phyloP scores from a whole-genome alignment of 2,329 filamentous ascomycete genomes.

The Colletotrichum plurivorum region DNA sequence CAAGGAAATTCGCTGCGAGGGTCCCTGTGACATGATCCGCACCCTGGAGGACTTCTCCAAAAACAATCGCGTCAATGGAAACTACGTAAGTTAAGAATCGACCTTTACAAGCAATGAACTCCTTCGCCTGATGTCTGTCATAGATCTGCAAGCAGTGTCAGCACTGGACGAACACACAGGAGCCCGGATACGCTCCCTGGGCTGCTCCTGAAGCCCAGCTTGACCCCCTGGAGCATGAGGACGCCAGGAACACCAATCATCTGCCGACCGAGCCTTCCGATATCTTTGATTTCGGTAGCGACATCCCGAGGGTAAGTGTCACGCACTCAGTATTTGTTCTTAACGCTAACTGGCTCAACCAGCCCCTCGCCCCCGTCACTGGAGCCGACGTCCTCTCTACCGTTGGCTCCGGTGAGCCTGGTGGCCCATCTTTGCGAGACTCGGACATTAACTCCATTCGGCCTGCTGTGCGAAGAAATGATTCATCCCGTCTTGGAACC shows the following conservation, averaged over 20 bases:
- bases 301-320: constrained; percentile 14
- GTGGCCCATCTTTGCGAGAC: not conserved
- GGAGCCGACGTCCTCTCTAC: constrained; percentile 16
- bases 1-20: constrained; percentile 48
- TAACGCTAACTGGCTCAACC: not conserved
- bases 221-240: constrained; percentile 23
- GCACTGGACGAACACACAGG: constrained; percentile 54
- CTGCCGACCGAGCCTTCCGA: constrained; percentile 29
- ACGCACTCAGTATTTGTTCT: not conserved
- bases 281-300: constrained; percentile 23
- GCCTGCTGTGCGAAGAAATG: not conserved
- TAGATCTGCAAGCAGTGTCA: constrained; percentile 53
- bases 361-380: constrained; percentile 36
- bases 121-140: not conserved
- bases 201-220: constrained; percentile 22
- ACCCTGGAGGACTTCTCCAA: constrained; percentile 49
- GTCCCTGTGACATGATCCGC: constrained; percentile 49
- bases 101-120: not conserved
- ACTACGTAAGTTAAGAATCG: constrained; percentile 46
- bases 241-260: constrained; percentile 5
- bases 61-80: constrained; percentile 45
- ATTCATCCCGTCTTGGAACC: not conserved
- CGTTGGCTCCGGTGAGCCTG: not conserved
- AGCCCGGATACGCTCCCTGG: constrained; percentile 44
- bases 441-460: not conserved